Conservation (phyloP, 2,329 filamentous ascomycete genomes). For the Colletotrichum phormii region DNA sequence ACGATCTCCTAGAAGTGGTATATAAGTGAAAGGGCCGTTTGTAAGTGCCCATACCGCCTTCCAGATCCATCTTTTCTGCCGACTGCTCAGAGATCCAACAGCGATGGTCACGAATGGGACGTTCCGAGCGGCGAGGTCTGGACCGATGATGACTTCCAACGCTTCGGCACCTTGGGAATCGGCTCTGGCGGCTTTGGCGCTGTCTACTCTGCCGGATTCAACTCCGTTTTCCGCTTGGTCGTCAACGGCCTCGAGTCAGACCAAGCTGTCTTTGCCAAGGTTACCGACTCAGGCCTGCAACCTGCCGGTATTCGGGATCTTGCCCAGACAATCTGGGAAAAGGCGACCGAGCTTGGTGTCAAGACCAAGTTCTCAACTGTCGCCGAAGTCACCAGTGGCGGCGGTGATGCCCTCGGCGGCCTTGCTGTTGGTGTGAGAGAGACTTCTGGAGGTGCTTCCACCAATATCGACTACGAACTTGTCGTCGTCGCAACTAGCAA, state of each 20-base stretch:
- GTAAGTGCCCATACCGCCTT: too few relatives aligned
- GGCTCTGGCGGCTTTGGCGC: constrained; percentile 18
- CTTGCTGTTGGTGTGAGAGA: background rate
- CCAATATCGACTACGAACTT: background rate
- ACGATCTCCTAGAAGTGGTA: too few relatives aligned
- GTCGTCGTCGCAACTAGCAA: background rate
- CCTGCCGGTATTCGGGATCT: constrained; percentile 13
- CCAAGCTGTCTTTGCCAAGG: constrained; percentile 9
- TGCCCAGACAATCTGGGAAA: constrained; percentile 7
- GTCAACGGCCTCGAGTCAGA: constrained; percentile 14
- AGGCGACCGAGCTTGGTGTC: constrained; percentile 8
- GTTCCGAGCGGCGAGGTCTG: constrained; percentile 7
- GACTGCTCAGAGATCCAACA: too few relatives aligned
- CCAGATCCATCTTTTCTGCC: too few relatives aligned
- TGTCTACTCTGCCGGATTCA: constrained; percentile 12
- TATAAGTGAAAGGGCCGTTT: too few relatives aligned
- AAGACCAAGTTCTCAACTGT: constrained; percentile 10
- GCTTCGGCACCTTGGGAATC: constrained; percentile 13
- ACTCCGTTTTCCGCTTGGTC: constrained; percentile 8
- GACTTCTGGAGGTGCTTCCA: background rate
- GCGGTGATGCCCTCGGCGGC: background rate
- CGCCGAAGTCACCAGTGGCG: background rate
- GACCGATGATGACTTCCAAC: constrained; percentile 15
- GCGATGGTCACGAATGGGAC: constrained; percentile 12
- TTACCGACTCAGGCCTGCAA: background rate